Percentiles rank a stretch among this genome's conserved stretches.
These are phyloP conservation scores for Dissophora ornata DNA, from an alignment of 192 early-diverging fungal genomes.

Conservation along the genomic window DNA sequence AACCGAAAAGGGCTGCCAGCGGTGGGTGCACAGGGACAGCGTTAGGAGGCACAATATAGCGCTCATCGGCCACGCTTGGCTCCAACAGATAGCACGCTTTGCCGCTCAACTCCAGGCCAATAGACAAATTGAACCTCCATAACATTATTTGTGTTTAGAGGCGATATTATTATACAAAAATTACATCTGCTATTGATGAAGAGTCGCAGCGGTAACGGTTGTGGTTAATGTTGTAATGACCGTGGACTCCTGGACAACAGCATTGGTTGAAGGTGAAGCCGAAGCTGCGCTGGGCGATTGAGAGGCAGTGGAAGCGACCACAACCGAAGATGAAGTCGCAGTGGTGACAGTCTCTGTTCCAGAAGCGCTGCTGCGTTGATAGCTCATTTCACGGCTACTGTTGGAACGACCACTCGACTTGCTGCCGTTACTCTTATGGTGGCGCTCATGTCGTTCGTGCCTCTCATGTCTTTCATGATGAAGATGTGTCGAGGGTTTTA, in stretches of 20 bases:
- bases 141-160: too few species aligned
- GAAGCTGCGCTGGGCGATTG: conserved; percentile 6
- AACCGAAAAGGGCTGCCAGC: too few species aligned
- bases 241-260: neutral
- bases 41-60: too few species aligned
- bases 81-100: too few species aligned
- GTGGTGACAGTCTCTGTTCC: conserved; percentile 3
- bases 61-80: too few species aligned
- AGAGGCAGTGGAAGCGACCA: neutral
- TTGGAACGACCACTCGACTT: conserved; percentile 32
- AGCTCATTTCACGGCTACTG: conserved; percentile 16
- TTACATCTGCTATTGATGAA: neutral
- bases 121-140: too few species aligned
- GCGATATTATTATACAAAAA: neutral
- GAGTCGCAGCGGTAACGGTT: conserved; percentile 4
- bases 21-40: too few species aligned
- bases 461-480: conserved; percentile 21
- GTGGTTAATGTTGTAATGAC: conserved; percentile 14
- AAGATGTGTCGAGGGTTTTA: conserved; percentile 14
- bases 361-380: conserved; percentile 21
- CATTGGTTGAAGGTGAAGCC: neutral
- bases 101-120: too few species aligned
- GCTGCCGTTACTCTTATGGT: conserved; percentile 44
- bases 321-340: conserved; percentile 4
- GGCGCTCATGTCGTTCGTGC: conserved; percentile 37